These are phyloP conservation scores for Aurifilum marmelostoma DNA, from an alignment of 2,329 filamentous ascomycete species.

Conservation along the genomic window DNA sequence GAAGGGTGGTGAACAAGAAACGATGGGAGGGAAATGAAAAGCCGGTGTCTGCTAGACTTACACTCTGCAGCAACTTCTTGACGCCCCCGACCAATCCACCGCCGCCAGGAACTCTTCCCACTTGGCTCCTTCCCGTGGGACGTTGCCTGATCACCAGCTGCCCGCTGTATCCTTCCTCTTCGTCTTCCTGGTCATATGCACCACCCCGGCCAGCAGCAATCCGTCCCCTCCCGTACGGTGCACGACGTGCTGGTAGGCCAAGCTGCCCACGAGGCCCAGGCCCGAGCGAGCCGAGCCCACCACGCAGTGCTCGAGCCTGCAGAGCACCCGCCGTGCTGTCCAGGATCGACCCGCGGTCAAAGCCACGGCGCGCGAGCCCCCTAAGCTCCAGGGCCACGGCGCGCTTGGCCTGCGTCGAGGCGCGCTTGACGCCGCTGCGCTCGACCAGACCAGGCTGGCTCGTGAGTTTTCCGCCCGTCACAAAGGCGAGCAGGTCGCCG, in stretches of 20 bases:
- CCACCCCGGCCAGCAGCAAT: not conserved
- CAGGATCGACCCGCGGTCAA: slow-evolving; percentile 8
- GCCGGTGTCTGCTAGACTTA: not conserved
- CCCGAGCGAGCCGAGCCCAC: not conserved
- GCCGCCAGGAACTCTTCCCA: not conserved
- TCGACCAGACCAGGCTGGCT: not conserved
- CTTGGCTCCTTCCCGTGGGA: not conserved
- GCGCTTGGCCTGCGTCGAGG: not conserved
- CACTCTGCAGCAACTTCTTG: slow-evolving; percentile 28
- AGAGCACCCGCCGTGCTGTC: not conserved
- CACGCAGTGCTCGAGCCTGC: not conserved
- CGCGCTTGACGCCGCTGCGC: not conserved
- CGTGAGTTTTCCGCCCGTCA: slow-evolving; percentile 31
- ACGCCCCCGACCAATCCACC: slow-evolving; percentile 18
- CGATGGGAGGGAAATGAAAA: not conserved
- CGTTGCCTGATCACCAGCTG: not conserved
- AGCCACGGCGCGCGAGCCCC: not conserved
- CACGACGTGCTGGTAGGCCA: no score
- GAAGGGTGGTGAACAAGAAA: no score
- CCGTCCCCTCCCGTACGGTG: not conserved
- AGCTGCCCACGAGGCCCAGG: not conserved
- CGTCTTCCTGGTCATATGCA: not conserved
- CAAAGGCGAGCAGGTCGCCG: slow-evolving; percentile 34
- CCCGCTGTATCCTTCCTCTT: not conserved
- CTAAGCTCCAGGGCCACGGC: not conserved